phyloP scores from a whole-genome alignment of 352 stramenopile species.

The Pseudoperonospora humuli region DNA sequence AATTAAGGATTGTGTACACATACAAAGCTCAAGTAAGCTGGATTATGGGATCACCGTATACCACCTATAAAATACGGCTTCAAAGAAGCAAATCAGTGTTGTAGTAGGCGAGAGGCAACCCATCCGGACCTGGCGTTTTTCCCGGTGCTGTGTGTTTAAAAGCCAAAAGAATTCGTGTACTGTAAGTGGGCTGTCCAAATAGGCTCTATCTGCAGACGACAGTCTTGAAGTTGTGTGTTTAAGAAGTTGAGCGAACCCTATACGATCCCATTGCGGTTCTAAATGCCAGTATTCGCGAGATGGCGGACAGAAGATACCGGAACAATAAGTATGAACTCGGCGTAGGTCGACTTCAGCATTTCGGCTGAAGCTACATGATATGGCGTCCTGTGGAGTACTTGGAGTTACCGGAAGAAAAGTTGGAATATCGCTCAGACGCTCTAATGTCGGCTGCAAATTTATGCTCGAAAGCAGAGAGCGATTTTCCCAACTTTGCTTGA shows the following conservation, averaged over 20 bases:
- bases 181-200: not conserved
- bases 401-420: not conserved
- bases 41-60: too few relatives aligned
- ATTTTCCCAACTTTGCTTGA: not conserved
- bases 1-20: too few relatives aligned
- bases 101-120: not conserved
- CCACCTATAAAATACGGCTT: not conserved
- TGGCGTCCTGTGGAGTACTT: not conserved
- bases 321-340: not conserved
- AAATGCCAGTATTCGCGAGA: not conserved
- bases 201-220: not conserved
- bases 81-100: not conserved
- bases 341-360: not conserved
- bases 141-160: not conserved
- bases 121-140: not conserved
- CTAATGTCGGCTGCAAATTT: not conserved
- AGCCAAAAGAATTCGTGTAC: not conserved
- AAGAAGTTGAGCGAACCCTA: not conserved
- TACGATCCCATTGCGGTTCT: not conserved
- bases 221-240: not conserved
- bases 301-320: not conserved
- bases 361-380: not conserved
- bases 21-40: too few relatives aligned
- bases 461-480: not conserved
- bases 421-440: not conserved